Conservation (phyloP, 2,329 filamentous ascomycete genomes). For the Fusarium sp. region DNA sequence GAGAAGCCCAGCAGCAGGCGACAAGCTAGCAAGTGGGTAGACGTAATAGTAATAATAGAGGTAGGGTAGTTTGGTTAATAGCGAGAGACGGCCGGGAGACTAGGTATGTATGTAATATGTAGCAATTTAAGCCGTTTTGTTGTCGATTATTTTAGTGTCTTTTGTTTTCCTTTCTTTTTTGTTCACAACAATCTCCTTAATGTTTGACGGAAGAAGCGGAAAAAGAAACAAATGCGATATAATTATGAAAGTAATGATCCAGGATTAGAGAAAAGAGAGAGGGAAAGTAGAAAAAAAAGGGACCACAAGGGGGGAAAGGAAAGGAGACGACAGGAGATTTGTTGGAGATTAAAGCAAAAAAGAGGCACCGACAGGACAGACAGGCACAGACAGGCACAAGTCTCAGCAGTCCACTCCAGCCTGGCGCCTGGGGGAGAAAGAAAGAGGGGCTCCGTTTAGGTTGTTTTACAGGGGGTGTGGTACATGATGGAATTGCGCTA, state of each 20-base stretch:
- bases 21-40: constrained; percentile 26
- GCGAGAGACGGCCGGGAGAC: constrained; percentile 5
- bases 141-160: constrained; percentile 10
- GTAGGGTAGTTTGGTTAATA: constrained; percentile 2
- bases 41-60: constrained; percentile 14
- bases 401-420: constrained; percentile 22
- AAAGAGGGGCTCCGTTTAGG: not conserved
- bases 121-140: constrained; percentile 27
- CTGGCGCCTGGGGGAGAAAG: too few relatives aligned
- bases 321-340: constrained; percentile 22
- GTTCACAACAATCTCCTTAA: not conserved
- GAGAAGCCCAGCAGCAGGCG: constrained; percentile 9
- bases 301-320: not conserved
- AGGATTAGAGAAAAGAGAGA: constrained; percentile 1
- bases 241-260: constrained; percentile 1
- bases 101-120: constrained; percentile 25
- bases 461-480: constrained; percentile 27
- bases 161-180: not conserved
- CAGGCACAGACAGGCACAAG: constrained; percentile 28
- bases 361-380: constrained; percentile 18
- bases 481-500: constrained; percentile 9
- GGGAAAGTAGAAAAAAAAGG: not conserved
- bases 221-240: not conserved
- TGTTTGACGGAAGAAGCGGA: not conserved
- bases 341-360: constrained; percentile 29